Evolutionary conservation across 257 asterid species (phyloP).

Genomic region (Anisodus tanguticus): DNA sequence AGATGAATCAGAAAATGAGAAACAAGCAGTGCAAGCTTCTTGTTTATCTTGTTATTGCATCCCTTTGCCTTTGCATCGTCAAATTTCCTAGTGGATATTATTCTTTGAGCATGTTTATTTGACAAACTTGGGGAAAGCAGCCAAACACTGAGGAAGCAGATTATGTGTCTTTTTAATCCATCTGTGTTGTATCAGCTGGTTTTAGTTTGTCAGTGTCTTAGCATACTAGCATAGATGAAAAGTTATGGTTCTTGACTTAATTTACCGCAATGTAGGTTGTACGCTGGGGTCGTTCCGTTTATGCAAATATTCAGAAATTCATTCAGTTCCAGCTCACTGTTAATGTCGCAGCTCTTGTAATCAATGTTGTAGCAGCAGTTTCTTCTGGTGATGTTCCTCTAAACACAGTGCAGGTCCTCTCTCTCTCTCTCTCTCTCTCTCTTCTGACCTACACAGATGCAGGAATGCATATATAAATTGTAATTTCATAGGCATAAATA

Average conservation of each 20-base stretch:
- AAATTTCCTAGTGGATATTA: conserved; percentile 23
- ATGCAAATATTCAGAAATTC: conserved; percentile 93
- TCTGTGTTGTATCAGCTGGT: conserved; percentile 14
- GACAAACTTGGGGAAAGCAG: conserved; percentile 5
- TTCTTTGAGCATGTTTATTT: background rate
- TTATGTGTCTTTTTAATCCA: conserved; percentile 24
- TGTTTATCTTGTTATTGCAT: conserved; percentile 18
- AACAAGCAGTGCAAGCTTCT: conserved; percentile 20
- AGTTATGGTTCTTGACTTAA: conserved; percentile 22
- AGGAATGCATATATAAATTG: background rate
- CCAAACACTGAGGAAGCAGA: background rate
- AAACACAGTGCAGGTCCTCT: conserved; percentile 82
- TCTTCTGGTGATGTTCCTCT: conserved; percentile 91
- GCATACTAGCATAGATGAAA: background rate
- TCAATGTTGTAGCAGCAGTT: conserved; percentile 85
- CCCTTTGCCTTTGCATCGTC: background rate
- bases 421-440: background rate
- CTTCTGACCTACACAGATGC: background rate
- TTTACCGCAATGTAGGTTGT: conserved; percentile 67
- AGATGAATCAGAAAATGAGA: background rate
- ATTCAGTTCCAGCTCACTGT: conserved; percentile 99
- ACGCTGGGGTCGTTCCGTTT: conserved; percentile 99
- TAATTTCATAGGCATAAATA: conserved; percentile 18
- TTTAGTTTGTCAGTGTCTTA: background rate
- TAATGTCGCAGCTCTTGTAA: conserved; percentile 86